Evolutionary conservation across 495 filamentous ascomycete genomes (phyloP).

Genomic region (Hypoxylon fuscum): DNA sequence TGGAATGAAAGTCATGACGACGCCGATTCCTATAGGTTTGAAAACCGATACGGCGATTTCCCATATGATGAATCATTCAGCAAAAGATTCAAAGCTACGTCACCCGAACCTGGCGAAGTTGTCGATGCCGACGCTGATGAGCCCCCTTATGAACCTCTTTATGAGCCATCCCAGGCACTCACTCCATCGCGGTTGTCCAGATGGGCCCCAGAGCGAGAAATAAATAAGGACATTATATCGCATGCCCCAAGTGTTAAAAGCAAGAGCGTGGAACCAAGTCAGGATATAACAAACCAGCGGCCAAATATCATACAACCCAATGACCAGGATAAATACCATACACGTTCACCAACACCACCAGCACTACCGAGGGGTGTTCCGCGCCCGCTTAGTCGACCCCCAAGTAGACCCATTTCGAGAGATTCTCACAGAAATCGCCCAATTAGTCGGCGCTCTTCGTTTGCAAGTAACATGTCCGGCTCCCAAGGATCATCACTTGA

Average conservation of each 20-base stretch:
- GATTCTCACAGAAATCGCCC: slow-evolving; percentile 19
- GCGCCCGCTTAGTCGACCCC: slow-evolving; percentile 11
- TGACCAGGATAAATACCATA: neutral
- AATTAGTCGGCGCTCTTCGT: slow-evolving; percentile 38
- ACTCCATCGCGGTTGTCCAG: neutral
- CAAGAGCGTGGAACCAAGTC: neutral
- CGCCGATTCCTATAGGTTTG: neutral
- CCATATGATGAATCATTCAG: slow-evolving; percentile 19
- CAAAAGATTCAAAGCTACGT: slow-evolving; percentile 25
- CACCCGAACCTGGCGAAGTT: slow-evolving; percentile 45
- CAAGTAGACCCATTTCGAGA: slow-evolving; percentile 27
- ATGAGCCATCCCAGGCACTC: slow-evolving; percentile 18
- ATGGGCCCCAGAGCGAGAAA: neutral
- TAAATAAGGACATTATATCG: neutral
- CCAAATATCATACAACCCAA: neutral
- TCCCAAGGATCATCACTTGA: slow-evolving; percentile 36
- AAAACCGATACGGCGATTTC: slow-evolving; percentile 20
- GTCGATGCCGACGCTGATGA: slow-evolving; percentile 31
- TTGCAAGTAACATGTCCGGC: slow-evolving; percentile 20
- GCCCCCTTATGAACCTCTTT: slow-evolving; percentile 20
- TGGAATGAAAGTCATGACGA: slow-evolving; percentile 26
- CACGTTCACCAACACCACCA: slow-evolving; percentile 5
- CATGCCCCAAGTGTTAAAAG: neutral
- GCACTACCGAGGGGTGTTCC: neutral
- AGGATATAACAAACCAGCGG: neutral